Conservation (phyloP, 2,329 filamentous ascomycete species). For the Thermothelomyces thermophilus region DNA sequence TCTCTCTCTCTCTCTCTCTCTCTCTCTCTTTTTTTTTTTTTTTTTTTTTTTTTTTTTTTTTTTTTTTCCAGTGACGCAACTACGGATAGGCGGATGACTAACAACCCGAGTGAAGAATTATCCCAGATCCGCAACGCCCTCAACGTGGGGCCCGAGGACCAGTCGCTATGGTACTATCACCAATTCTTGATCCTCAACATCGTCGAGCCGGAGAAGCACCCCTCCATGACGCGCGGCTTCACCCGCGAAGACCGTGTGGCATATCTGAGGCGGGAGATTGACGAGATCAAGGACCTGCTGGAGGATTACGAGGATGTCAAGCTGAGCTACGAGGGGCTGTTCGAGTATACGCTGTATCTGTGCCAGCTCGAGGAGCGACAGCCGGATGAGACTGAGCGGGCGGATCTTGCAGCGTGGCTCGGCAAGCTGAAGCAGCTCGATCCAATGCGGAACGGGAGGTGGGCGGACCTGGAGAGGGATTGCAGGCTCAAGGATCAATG, state of each 20-base stretch:
- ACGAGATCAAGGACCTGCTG: constrained; percentile 61
- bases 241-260: constrained; percentile 52
- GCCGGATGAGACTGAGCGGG: constrained; percentile 35
- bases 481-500: constrained; percentile 1
- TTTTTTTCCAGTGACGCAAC: neutral
- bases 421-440: constrained; percentile 62
- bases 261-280: constrained; percentile 65
- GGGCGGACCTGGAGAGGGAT: constrained; percentile 59
- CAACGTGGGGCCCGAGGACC: constrained; percentile 86
- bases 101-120: constrained; percentile 54
- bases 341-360: constrained; percentile 64
- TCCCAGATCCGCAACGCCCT: constrained; percentile 68
- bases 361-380: constrained; percentile 44
- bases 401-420: constrained; percentile 52
- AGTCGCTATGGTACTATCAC: constrained; percentile 96
- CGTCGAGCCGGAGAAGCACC: constrained; percentile 40
- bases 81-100: neutral
- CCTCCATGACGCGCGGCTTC: constrained; percentile 60
- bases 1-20: neutral
- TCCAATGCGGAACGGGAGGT: constrained; percentile 66
- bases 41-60: neutral
- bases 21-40: neutral
- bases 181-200: constrained; percentile 74
- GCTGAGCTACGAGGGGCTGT: constrained; percentile 82
- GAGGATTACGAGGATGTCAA: constrained; percentile 58